Evolutionary conservation across 2,329 filamentous ascomycete genomes (phyloP).

Genomic region (Ceratocystis huliohia): DNA sequence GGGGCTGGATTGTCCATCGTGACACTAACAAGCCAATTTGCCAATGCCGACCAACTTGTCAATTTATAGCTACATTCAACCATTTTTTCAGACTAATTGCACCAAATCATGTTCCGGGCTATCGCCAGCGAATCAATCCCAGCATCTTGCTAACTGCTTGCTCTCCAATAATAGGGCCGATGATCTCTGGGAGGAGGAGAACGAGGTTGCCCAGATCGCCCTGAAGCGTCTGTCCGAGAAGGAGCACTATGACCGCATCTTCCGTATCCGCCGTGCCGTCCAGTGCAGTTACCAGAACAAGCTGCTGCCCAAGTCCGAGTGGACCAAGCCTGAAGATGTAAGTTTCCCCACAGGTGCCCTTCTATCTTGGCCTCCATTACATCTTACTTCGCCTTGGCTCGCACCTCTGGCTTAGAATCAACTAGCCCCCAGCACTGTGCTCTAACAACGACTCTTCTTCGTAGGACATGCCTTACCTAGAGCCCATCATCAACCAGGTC

Average conservation of each 20-base stretch:
- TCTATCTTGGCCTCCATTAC: background rate
- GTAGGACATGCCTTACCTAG: slow-evolving; percentile 43
- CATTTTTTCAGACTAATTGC: background rate
- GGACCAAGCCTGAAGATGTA: slow-evolving; percentile 46
- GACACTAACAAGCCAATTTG: background rate
- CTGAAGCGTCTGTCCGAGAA: slow-evolving; percentile 81
- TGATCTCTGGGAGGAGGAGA: slow-evolving; percentile 90
- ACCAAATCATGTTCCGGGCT: background rate
- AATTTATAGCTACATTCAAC: background rate
- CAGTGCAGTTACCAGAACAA: slow-evolving; percentile 57
- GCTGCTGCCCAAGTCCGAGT: slow-evolving; percentile 49
- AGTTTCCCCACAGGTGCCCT: slow-evolving; percentile 21
- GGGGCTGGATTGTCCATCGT: background rate
- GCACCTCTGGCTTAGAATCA: background rate
- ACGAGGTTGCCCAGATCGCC: slow-evolving; percentile 70
- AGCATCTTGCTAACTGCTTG: slow-evolving; percentile 11
- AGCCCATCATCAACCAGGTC: slow-evolving; percentile 40
- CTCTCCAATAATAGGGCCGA: slow-evolving; percentile 53
- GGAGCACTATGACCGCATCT: slow-evolving; percentile 92
- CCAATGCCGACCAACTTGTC: background rate
- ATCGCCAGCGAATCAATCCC: background rate
- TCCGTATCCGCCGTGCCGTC: slow-evolving; percentile 88
- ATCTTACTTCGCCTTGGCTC: background rate
- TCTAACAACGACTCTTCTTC: slow-evolving; percentile 22
- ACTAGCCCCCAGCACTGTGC: background rate